Evolutionary conservation across 2,329 filamentous ascomycete genomes (phyloP), one percentile per base, ranked within the genome.

Genomic region (Apiospora arundinis): DNA sequence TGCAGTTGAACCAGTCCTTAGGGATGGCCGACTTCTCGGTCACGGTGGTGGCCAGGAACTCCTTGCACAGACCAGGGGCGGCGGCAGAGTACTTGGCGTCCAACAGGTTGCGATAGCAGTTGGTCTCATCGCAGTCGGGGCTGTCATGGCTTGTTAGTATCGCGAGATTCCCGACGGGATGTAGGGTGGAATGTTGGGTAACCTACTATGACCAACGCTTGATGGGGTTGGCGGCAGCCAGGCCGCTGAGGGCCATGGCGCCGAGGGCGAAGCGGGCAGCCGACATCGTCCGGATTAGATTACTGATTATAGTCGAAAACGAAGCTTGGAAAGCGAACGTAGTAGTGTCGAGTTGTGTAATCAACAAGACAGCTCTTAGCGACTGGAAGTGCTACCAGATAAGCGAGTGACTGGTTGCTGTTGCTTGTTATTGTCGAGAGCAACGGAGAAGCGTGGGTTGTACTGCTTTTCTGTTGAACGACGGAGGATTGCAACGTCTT

Each of bases 401-500:
- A 63, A 63, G 32, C 56, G 56, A 63, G 56, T 63, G 56, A 63
- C 56, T 63, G 56, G 56, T n/a, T 32, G 56, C 56, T 40, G 56
- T 32, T 63, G 56, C 56, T 63, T 32, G 56, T 63, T 7, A 63
- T 63, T 63, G 56, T 63, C 56, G 56, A n/a, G 56, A 63, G 56
- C 56, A 63, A 63, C 56, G 11, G 32, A 63, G 11, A 32, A 63
- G 56, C 56, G 56, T 63, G 56, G 32, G 56, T 63, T 37, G 56
- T 23, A 14, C 12, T 48, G 16, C 28, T 4, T 3, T n/a, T 1
- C 32, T 63, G 32, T 40, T 63, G 32, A 63, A 63, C 56, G 56
- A 40, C 56, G 56, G 18, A 32, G 32, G 56, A 40, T 40, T 4
- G 56, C 56, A 40, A 28, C 56, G 37, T 63, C 56, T 63, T 63